Conservation (phyloP, 306 rosid genomes). For the Vachellia collinsii region DNA sequence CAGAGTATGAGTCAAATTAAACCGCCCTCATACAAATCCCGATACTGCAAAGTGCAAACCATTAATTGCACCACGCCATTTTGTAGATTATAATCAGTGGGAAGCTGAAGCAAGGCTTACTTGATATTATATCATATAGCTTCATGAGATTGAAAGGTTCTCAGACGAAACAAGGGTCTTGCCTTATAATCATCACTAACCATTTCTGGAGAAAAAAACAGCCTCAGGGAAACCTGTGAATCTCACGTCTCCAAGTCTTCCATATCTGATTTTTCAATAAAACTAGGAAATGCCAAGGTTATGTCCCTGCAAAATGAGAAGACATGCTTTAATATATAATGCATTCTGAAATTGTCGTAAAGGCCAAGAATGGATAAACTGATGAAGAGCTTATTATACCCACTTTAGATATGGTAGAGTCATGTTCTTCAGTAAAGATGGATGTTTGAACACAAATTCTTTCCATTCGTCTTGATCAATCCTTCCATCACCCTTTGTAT, state of each 20-base stretch:
- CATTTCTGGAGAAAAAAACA: conserved; percentile 19
- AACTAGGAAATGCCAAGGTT: conserved; percentile 85
- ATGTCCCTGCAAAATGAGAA: conserved; percentile 65
- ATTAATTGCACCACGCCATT: neutral
- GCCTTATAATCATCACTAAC: neutral
- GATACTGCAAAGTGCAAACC: neutral
- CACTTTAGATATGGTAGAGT: conserved; percentile 83
- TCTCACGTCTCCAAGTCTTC: conserved; percentile 62
- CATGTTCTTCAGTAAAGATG: conserved; percentile 85
- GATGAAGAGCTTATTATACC: conserved; percentile 36
- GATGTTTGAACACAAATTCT: conserved; percentile 73
- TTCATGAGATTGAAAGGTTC: conserved; percentile 16
- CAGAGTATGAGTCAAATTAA: neutral
- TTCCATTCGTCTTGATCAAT: conserved; percentile 96
- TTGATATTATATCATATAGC: conserved; percentile 1
- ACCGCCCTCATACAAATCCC: neutral
- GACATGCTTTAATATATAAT: conserved; percentile 18
- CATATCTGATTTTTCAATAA: conserved; percentile 56
- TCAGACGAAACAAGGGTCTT: neutral
- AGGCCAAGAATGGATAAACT: conserved; percentile 8
- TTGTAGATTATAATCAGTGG: conserved; percentile 1
- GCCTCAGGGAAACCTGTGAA: neutral
- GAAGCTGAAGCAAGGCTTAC: conserved; percentile 1
- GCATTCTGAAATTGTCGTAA: conserved; percentile 4
- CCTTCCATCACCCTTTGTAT: conserved; percentile 75